phyloP scores from a whole-genome alignment of 441 rosid species.

The Theobroma grandiflorum region DNA sequence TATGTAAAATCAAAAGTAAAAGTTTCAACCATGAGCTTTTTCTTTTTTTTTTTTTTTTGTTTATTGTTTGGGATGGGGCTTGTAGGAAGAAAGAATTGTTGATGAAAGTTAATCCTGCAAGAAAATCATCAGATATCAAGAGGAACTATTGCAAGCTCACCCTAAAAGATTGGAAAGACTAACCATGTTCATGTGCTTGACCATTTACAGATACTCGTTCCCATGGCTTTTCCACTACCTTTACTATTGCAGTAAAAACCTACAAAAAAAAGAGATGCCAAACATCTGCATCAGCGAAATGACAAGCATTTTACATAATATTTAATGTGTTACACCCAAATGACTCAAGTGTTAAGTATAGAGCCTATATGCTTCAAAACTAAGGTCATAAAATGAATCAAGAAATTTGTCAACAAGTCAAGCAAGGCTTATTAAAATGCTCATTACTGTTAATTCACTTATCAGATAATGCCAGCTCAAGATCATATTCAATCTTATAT shows the following conservation, averaged over 20 bases:
- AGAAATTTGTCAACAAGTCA: not conserved
- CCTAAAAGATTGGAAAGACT: slow-evolving; percentile 19
- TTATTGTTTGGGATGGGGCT: too few species aligned
- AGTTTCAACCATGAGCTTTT: too few species aligned
- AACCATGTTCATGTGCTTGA: slow-evolving; percentile 83
- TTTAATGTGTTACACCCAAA: not conserved
- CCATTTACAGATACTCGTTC: slow-evolving; percentile 72
- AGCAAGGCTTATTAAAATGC: slow-evolving; percentile 1
- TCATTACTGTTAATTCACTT: not conserved
- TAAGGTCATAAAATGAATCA: not conserved
- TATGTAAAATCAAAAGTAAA: too few species aligned
- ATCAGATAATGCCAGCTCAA: not conserved
- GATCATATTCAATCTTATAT: not conserved
- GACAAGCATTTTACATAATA: not conserved
- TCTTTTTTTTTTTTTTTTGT: too few species aligned
- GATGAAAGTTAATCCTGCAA: slow-evolving; percentile 5
- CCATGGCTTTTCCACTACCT: slow-evolving; percentile 93
- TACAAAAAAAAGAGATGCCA: slow-evolving; percentile 24
- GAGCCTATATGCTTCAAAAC: not conserved
- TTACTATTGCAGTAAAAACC: slow-evolving; percentile 80
- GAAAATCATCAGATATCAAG: not conserved
- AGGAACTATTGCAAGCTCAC: not conserved
- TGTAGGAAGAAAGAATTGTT: too few species aligned
- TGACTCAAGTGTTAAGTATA: not conserved
- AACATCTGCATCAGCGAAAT: not conserved